These are phyloP conservation scores for Sinapis alba DNA, from an alignment of 441 rosid species.

Conservation along the genomic window DNA sequence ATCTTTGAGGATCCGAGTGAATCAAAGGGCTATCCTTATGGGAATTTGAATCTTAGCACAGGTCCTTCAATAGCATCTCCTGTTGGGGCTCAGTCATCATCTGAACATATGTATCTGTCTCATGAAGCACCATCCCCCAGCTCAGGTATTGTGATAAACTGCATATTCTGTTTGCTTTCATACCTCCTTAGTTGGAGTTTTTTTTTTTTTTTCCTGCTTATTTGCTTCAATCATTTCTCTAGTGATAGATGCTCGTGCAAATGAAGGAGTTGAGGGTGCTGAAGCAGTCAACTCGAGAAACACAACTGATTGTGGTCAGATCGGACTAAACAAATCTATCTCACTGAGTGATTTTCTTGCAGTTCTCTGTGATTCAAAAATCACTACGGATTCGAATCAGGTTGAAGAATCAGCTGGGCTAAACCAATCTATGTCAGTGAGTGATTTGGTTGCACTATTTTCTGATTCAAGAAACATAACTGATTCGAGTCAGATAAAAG, in stretches of 20 bases:
- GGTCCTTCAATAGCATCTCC: slow-evolving; percentile 59
- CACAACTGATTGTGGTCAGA: slow-evolving; percentile 49
- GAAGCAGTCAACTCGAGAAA: slow-evolving; percentile 69
- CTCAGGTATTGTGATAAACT: slow-evolving; percentile 61
- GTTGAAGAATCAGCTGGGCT: slow-evolving; percentile 48
- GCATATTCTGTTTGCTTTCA: neutral
- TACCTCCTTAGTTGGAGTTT: neutral
- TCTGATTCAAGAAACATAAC: slow-evolving; percentile 55
- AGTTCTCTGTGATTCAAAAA: slow-evolving; percentile 59
- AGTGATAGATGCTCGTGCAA: slow-evolving; percentile 72
- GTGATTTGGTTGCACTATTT: slow-evolving; percentile 33
- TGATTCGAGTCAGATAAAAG: slow-evolving; percentile 80
- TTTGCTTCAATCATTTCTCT: slow-evolving; percentile 28
- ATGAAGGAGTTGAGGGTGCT: slow-evolving; percentile 61
- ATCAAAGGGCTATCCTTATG: slow-evolving; percentile 51
- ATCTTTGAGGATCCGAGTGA: slow-evolving; percentile 76
- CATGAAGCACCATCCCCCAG: slow-evolving; percentile 87
- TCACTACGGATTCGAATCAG: slow-evolving; percentile 55
- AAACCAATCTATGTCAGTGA: slow-evolving; percentile 39
- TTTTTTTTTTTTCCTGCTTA: neutral
- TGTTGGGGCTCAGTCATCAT: slow-evolving; percentile 69
- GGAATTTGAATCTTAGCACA: slow-evolving; percentile 45
- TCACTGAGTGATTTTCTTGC: slow-evolving; percentile 87
- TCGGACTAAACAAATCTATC: slow-evolving; percentile 77
- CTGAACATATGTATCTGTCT: slow-evolving; percentile 63